Base-by-base conservation (phyloP, 495 filamentous ascomycete species). In the Penicillium longicatenatum region DNA sequence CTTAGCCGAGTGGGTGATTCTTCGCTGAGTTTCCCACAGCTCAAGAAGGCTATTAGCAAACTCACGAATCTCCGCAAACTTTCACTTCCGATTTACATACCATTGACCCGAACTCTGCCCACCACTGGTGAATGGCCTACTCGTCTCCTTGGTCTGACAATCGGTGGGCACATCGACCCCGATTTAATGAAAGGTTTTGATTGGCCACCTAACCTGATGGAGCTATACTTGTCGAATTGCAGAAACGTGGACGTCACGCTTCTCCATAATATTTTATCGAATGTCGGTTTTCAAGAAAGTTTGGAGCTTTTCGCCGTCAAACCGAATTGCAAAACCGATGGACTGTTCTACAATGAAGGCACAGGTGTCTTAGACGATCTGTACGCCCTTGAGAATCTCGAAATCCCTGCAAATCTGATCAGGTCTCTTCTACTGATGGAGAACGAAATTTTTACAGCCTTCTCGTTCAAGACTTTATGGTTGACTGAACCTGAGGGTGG, bases 1-100 rank as follows among this genome's bases (percentile, higher is more conserved):
- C 74, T 91, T 31, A 79, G 77, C 14, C 78, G 88, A 21, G 78
- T 89, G 19, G 72, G 70, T 7, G 83, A 85, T 20, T 26, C 33
- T 33, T 69, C 75, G 0, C 75, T 89, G 19, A 66, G 68, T 6
- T 79, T 86, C 50, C 61, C 72, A 29, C 62, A 71, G 19, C 72
- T 90, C 11, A 81, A 85, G 58, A 76, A 78, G 48, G 74, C 85
- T 3, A 60, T 87, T 21, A 69, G 75, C 30, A 65, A 74, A 17
- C 75, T 90, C 60, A 9, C 61, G 78, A 26, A 76, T 89, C 14
- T 60, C 67, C 24, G 73, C 66, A 4, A 8, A 8, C 71, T 91
- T 5, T 75, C 77, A 35, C 78, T 89, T 43, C 87, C 87, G 2
- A 79, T 77, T 19, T 77, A 71, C n/a, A 81, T 79, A 20, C 26